Base-by-base conservation (phyloP, 768 basidiomycete species). In the Suillus subalutaceus region DNA sequence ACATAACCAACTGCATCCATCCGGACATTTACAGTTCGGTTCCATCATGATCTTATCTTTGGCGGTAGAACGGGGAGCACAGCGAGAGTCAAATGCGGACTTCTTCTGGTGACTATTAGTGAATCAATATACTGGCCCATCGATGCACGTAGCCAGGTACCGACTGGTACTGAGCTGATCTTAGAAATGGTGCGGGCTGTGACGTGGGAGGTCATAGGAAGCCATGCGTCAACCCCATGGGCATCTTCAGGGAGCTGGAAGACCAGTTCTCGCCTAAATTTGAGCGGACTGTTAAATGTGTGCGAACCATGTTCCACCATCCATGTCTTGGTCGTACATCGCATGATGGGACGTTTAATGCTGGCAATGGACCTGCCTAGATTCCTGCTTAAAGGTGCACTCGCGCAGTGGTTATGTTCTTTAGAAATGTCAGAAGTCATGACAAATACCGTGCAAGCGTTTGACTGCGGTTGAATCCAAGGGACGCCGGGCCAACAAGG, bases 191-290 rank as follows among this genome's bases (percentile, higher is more conserved):
- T 20, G 18, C 40, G 26, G 30, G 41, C 18, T 40, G 41, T 60
- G 59, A 60, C 59, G 40, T 60, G 59, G 26, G 59, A 60, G 59
- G 18, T 43, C 35, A 35, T 35, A 35, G 35, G 35, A 6, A 6
- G 35, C 35, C 35, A 60, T 60, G 9, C 18, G 26, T 41, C 26
- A 60, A 30, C 59, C 59, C 26, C 59, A 41, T 60, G 35, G 32
- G 41, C 58, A 41, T 43, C 30, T 43, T 18, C 26, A 43, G 30
- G 41, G 43, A 60, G 26, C 41, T 60, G 40, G 59, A 60, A 60
- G 41, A 20, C 58, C 38, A 40, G 58, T 18, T 23, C 23, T 7
- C 20, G 10, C 32, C 9, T 37, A 37, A 20, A 20, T 37, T 20
- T 2, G 35, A 35, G n/a, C 35, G 18, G 9, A 55, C 38, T 23